Percentiles rank a stretch among this genome's conserved stretches.
phyloP scores from a whole-genome alignment of 345 rosid species.

The Pelargonium nanum region DNA sequence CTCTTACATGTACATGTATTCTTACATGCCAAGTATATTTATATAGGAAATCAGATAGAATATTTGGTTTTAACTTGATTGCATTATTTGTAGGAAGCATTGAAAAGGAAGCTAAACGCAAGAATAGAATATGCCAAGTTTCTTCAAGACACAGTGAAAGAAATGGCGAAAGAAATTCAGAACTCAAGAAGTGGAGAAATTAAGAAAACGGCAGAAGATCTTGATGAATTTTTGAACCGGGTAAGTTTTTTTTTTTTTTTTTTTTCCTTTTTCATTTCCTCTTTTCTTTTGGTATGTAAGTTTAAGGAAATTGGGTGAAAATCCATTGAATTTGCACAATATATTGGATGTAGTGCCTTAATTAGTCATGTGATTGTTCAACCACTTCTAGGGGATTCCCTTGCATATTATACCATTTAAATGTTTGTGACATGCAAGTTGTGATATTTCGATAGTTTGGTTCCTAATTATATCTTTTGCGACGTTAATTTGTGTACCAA shows the following conservation, averaged over 20 bases:
- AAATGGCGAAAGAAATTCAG: constrained; percentile 89
- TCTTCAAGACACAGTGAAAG: constrained; percentile 77
- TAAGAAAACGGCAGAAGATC: constrained; percentile 59
- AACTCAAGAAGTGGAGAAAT: constrained; percentile 66
- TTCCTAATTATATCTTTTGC: background rate
- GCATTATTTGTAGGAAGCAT: constrained; percentile 41
- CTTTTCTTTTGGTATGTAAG: no score
- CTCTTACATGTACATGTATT: background rate
- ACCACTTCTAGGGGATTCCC: background rate
- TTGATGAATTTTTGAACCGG: constrained; percentile 54
- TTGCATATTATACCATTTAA: background rate
- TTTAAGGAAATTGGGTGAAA: no score
- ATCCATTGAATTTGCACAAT: no score
- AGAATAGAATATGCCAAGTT: constrained; percentile 72
- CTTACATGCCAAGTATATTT: no score
- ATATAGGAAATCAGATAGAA: background rate
- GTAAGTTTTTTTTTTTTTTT: no score
- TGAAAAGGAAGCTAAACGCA: constrained; percentile 54
- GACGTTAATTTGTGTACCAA: background rate
- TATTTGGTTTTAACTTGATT: background rate
- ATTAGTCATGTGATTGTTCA: background rate
- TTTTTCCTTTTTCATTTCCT: no score
- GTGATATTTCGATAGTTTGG: background rate
- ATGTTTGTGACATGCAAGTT: background rate
- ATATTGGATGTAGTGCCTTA: background rate